A percentile compares a stretch with the other conserved stretches of the same genome.
Conservation (phyloP, 2,329 filamentous ascomycete genomes). For the Xylariomycetidae sp. region DNA sequence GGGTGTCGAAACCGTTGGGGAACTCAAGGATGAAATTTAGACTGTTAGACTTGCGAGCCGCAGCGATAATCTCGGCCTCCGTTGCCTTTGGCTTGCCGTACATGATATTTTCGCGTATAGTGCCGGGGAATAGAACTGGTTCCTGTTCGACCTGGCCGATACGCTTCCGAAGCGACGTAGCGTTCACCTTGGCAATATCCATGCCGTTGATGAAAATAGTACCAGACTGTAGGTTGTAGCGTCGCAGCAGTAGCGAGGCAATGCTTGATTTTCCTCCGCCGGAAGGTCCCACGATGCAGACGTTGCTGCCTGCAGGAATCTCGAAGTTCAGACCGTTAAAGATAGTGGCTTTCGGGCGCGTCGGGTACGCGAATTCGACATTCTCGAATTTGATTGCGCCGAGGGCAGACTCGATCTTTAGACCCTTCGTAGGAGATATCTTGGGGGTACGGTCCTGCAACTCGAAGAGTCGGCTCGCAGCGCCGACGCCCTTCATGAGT, state of each 20-base stretch:
- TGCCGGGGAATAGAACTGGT: constrained; percentile 84
- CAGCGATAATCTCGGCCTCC: constrained; percentile 74
- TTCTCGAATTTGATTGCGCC: constrained; percentile 85
- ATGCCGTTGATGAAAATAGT: constrained; percentile 77
- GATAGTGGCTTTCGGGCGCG: constrained; percentile 83
- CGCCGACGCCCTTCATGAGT: constrained; percentile 97
- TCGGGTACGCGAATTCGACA: constrained; percentile 88
- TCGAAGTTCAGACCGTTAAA: constrained; percentile 87
- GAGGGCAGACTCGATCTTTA: constrained; percentile 74
- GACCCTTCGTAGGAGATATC: constrained; percentile 81
- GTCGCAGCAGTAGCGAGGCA: constrained; percentile 82
- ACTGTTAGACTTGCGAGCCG: constrained; percentile 90
- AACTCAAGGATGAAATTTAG: constrained; percentile 88
- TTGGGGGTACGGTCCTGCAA: constrained; percentile 84
- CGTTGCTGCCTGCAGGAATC: constrained; percentile 88
- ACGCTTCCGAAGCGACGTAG: constrained; percentile 84
- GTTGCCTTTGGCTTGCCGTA: constrained; percentile 82
- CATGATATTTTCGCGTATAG: constrained; percentile 82
- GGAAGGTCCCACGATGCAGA: constrained; percentile 93
- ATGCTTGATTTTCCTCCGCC: constrained; percentile 97
- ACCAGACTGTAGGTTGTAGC: constrained; percentile 79
- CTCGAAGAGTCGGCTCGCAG: constrained; percentile 93
- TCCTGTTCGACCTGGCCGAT: constrained; percentile 96
- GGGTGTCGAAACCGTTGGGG: constrained; percentile 90
- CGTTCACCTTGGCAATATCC: constrained; percentile 82